Conservation (phyloP, 2,329 filamentous ascomycete species). For the Curvularia verruculosa region DNA sequence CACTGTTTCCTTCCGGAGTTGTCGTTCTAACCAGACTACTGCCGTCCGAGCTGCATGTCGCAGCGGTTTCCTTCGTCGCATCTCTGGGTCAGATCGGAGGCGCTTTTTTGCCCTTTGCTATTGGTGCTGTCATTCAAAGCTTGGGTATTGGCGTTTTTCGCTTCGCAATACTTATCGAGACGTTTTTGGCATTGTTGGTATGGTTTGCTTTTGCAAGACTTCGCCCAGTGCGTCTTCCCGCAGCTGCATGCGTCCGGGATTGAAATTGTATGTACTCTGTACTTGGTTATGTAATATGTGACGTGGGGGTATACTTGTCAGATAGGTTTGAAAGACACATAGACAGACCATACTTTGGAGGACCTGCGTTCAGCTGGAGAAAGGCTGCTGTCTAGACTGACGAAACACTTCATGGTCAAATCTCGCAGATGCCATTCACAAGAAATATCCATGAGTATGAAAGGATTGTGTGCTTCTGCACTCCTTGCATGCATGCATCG, state of each 20-base stretch:
- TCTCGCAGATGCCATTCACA: too few relatives aligned
- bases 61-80: constrained; percentile 54
- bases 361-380: background rate
- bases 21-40: constrained; percentile 48
- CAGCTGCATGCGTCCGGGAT: constrained; percentile 1
- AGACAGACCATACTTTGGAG: background rate
- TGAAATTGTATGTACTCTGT: background rate
- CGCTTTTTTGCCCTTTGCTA: constrained; percentile 52
- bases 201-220: constrained; percentile 32
- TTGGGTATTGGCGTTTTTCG: constrained; percentile 51
- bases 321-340: background rate
- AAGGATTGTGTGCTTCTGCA: background rate
- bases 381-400: background rate
- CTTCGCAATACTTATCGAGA: constrained; percentile 36
- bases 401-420: background rate
- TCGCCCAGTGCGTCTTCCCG: background rate
- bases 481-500: background rate
- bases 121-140: constrained; percentile 51
- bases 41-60: constrained; percentile 51
- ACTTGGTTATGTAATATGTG: background rate
- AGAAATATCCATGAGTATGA: background rate
- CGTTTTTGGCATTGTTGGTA: constrained; percentile 25
- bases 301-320: background rate
- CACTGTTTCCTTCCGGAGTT: constrained; percentile 53
- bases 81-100: constrained; percentile 55